phyloP scores from a whole-genome alignment of 129 eudicot species.

The Flaveria sonorensis region DNA sequence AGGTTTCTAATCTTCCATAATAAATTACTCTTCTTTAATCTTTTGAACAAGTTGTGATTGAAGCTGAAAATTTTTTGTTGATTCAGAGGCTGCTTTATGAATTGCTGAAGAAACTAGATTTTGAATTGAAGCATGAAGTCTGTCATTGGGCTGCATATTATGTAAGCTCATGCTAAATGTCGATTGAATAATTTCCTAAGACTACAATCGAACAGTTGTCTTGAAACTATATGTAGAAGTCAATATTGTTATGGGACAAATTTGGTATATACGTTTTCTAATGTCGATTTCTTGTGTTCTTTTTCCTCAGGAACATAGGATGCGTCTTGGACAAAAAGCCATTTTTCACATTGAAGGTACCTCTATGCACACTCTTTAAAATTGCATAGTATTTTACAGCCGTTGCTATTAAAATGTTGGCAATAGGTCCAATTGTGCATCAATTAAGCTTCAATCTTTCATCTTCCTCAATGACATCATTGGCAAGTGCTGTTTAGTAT shows the following conservation, averaged over 20 bases:
- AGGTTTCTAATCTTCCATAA: constrained; percentile 42
- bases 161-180: constrained; percentile 52
- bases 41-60: not conserved
- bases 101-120: constrained; percentile 84
- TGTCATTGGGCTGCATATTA: constrained; percentile 99
- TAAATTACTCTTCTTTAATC: not conserved
- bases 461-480: too few species aligned
- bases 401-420: not conserved
- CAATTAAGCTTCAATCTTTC: too few species aligned
- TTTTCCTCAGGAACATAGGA: constrained; percentile 75
- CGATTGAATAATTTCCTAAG: not conserved
- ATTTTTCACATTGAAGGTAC: constrained; percentile 98
- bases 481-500: too few species aligned
- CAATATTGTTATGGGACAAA: not conserved
- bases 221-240: not conserved
- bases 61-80: constrained; percentile 27
- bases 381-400: not conserved
- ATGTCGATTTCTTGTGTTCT: constrained; percentile 16
- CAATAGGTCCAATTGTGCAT: too few species aligned
- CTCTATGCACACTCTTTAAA: not conserved
- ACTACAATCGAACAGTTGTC: not conserved
- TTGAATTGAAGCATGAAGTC: constrained; percentile 88
- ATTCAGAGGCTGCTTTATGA: constrained; percentile 86
- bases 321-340: constrained; percentile 97
- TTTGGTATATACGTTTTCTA: not conserved